These are phyloP conservation scores for Rhododendron kiyosumense DNA, from an alignment of 148 eudicot genomes.

Conservation along the genomic window DNA sequence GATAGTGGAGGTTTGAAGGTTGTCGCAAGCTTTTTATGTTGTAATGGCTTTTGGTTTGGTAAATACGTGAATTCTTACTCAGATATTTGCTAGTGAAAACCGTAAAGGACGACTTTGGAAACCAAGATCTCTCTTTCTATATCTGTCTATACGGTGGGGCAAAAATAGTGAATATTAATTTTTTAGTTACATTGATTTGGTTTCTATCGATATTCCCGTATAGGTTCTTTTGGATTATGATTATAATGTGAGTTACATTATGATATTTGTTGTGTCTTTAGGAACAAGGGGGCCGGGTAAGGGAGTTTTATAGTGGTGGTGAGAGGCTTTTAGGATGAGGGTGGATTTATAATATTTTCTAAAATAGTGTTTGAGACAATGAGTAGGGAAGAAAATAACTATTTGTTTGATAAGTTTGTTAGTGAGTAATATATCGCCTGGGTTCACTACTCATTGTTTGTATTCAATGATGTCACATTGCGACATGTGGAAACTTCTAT, in stretches of 20 bases:
- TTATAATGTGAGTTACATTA: not conserved
- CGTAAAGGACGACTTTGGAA: not conserved
- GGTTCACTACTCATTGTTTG: too few relatives aligned
- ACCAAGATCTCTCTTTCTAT: not conserved
- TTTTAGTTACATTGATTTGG: not conserved
- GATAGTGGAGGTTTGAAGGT: not conserved
- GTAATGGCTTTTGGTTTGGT: not conserved
- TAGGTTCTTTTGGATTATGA: not conserved
- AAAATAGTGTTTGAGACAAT: not conserved
- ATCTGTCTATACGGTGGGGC: not conserved
- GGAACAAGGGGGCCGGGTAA: accelerated
- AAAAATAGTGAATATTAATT: not conserved
- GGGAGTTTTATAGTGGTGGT: not conserved
- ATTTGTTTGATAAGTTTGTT: not conserved
- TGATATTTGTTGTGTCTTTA: not conserved
- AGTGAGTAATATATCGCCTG: not conserved
- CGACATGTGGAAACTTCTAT: too few relatives aligned
- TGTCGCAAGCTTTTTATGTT: not conserved
- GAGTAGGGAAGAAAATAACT: not conserved
- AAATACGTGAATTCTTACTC: not conserved
- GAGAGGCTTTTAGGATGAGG: not conserved
- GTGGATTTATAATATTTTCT: not conserved
- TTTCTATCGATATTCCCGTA: accelerated
- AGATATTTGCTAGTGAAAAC: not conserved
- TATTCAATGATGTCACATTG: too few relatives aligned